A percentile compares a stretch with the other conserved stretches of the same genome.
phyloP scores from a whole-genome alignment of 2,329 filamentous ascomycete species.

The Cordyceps tenuipes region DNA sequence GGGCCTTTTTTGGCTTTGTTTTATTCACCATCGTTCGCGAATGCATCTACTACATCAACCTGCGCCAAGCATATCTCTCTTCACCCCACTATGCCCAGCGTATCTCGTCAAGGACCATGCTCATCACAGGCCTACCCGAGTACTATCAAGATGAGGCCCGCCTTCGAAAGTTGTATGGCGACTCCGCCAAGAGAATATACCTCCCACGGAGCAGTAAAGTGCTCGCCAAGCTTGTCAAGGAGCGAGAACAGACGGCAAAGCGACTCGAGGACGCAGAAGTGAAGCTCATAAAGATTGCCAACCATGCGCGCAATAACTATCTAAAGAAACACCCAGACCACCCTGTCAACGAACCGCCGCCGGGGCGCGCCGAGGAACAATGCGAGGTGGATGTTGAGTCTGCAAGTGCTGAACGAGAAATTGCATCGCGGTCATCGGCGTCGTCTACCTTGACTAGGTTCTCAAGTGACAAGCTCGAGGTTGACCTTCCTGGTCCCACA shows the following conservation, averaged over 20 bases:
- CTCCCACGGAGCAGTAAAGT: slow-evolving; percentile 69
- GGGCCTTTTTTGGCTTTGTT: slow-evolving; percentile 75
- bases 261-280: slow-evolving; percentile 82
- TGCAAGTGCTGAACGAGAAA: not conserved
- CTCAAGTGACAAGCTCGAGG: slow-evolving; percentile 1
- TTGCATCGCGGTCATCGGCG: not conserved
- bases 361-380: not conserved
- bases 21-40: slow-evolving; percentile 84
- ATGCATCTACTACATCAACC: slow-evolving; percentile 83
- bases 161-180: slow-evolving; percentile 72
- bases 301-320: slow-evolving; percentile 58
- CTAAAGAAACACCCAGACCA: slow-evolving; percentile 10
- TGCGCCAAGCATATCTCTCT: slow-evolving; percentile 89
- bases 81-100: slow-evolving; percentile 75
- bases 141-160: slow-evolving; percentile 69
- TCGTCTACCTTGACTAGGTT: not conserved
- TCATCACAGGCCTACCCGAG: slow-evolving; percentile 81
- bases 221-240: slow-evolving; percentile 70
- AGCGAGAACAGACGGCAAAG: slow-evolving; percentile 71
- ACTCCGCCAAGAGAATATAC: slow-evolving; percentile 77
- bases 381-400: not conserved
- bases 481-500: slow-evolving; percentile 6
- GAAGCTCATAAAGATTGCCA: slow-evolving; percentile 71
- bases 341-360: slow-evolving; percentile 1
- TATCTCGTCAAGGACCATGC: slow-evolving; percentile 81